A percentile compares a stretch with the other conserved stretches of the same genome.
These are phyloP conservation scores for Nakaseomyces glabratus DNA, from an alignment of 1,139 yeast species.

Conservation along the genomic window DNA sequence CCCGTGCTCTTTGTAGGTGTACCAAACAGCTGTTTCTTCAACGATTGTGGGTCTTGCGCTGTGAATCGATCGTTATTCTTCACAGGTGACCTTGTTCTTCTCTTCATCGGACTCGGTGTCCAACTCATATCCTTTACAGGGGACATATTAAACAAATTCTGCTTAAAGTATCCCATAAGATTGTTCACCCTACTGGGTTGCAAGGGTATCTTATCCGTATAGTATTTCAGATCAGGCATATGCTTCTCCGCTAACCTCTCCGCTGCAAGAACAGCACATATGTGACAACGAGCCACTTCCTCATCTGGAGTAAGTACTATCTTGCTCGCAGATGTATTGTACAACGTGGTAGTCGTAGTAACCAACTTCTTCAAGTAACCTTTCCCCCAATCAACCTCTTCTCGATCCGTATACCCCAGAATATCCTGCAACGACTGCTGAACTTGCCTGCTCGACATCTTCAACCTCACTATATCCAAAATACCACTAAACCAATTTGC, in stretches of 20 bases:
- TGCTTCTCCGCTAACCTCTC: constrained; percentile 40
- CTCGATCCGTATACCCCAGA: constrained; percentile 14
- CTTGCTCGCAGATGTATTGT: constrained; percentile 44
- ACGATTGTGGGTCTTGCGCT: constrained; percentile 23
- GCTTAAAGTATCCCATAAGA: constrained; percentile 38
- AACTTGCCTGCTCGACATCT: constrained; percentile 21
- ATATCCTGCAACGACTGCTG: constrained; percentile 18
- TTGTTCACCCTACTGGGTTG: constrained; percentile 41
- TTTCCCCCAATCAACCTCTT: constrained; percentile 36
- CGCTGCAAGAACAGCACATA: constrained; percentile 55
- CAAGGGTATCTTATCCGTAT: constrained; percentile 44
- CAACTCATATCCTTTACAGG: constrained; percentile 27
- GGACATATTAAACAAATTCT: constrained; percentile 25
- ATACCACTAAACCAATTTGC: too few species aligned
- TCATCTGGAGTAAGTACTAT: constrained; percentile 41
- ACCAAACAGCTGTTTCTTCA: constrained; percentile 25
- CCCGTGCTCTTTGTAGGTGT: constrained; percentile 17
- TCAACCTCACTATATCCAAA: too few species aligned
- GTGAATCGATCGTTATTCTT: constrained; percentile 22
- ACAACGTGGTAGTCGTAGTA: constrained; percentile 42
- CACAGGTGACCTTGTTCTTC: constrained; percentile 14
- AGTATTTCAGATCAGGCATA: constrained; percentile 39
- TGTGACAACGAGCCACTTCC: constrained; percentile 56
- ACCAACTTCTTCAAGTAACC: constrained; percentile 42
- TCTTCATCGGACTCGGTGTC: constrained; percentile 28